These are phyloP conservation scores for Carex pumila DNA, from an alignment of 176 grass and related monocot species.

Conservation along the genomic window DNA sequence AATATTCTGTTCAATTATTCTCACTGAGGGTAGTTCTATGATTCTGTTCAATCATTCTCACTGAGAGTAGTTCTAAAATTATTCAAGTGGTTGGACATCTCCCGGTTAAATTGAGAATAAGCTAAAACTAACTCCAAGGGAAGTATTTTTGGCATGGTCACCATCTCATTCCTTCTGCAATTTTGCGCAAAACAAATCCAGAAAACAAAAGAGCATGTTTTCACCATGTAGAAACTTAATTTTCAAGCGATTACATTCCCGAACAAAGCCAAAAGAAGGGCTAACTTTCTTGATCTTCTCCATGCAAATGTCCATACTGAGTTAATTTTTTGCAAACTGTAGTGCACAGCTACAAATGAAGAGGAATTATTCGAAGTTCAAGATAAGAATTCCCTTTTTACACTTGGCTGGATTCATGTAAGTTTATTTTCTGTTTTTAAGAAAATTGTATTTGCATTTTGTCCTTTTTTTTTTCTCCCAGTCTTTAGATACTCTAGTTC, in stretches of 20 bases:
- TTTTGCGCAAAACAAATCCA: neutral
- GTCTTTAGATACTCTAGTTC: neutral
- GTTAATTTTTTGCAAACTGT: constrained; percentile 21
- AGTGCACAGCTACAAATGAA: constrained; percentile 99
- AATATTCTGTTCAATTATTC: too few relatives aligned
- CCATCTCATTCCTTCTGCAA: neutral
- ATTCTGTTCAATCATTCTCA: too few relatives aligned
- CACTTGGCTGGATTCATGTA: constrained; percentile 99
- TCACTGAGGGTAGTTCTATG: too few relatives aligned
- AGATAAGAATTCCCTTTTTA: constrained; percentile 85
- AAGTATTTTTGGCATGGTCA: neutral
- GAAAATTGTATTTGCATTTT: neutral
- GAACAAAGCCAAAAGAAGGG: neutral
- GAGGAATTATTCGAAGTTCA: constrained; percentile 99
- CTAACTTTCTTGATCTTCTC: neutral
- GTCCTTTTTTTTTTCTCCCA: neutral
- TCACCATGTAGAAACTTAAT: neutral
- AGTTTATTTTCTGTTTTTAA: constrained; percentile 34
- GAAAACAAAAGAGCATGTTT: neutral
- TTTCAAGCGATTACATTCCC: neutral
- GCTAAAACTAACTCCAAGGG: too few relatives aligned
- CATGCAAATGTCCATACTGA: neutral
- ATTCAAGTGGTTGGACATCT: too few relatives aligned
- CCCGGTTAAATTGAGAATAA: too few relatives aligned
- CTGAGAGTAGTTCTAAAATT: too few relatives aligned